Base-by-base conservation (phyloP, 371 early-diverging fungal species). In the Lichtheimia ornata region DNA sequence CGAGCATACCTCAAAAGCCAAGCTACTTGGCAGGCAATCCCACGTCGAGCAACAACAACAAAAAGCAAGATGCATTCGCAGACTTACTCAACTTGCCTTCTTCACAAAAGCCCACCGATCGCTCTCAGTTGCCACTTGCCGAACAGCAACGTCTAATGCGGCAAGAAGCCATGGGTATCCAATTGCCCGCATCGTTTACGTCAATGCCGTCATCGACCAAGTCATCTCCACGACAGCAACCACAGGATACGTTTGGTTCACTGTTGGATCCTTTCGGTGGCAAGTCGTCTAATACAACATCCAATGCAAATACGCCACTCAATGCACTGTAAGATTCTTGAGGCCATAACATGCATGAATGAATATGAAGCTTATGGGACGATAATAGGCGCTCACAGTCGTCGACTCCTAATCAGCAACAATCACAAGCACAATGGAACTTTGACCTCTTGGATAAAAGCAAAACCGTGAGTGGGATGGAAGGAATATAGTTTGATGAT, bases 371-470 rank as follows among this genome's bases (percentile, higher is more conserved):
- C 35, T 35, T 9, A 35, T 35, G 35, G 11, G 35, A 35, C 11
- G 11, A 35, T 35, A 35, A 35, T 35, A 35, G 35, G 35, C 35
- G 35, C 9, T 35, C 35, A 35, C 35, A 35, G 35, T 35, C 35
- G 9, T 35, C 35, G 1, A 35, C 35, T 35, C 35, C 35, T 35
- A 17, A 64, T 60, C 28, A 62, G 22, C 30, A 62, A 24, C 30
- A 61, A 20, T 27, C 15, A 6, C 61, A 56, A 17, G 67, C 75
- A 6, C 78, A 78, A 17, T 85, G 85, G 85, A 72, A 85, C 50
- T 76, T 85, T 42, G 85, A 85, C 53, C 73, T 85, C 56, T 59
- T 83, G 44, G 80, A 70, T 17, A 59, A 70, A 22, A 53, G 24
- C 61, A 15, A 28, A 45, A 35, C 58, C 35, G 44, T 56, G 11